These are phyloP conservation scores for Phytophthora pinifolia DNA, from an alignment of 352 stramenopile species.

Conservation along the genomic window DNA sequence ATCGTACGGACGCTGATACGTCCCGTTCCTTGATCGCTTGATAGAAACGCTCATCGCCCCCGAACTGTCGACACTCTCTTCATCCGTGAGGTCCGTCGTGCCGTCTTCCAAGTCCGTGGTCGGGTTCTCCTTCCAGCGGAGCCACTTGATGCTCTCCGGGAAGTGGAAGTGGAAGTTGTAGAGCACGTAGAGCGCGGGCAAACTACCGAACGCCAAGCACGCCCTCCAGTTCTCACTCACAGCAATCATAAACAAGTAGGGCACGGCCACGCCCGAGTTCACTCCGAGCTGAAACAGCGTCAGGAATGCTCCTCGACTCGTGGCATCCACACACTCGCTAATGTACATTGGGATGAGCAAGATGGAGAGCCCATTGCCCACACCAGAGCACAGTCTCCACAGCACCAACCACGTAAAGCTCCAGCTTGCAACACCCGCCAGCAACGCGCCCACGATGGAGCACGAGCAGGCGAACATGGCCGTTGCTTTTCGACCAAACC, in stretches of 20 bases:
- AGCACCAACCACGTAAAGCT: conserved; percentile 65
- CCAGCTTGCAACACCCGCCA: conserved; percentile 51
- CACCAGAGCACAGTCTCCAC: conserved; percentile 70
- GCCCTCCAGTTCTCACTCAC: conserved; percentile 77
- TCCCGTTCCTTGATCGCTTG: conserved; percentile 24
- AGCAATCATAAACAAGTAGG: conserved; percentile 81
- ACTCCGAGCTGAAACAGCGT: conserved; percentile 84
- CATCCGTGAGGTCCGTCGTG: conserved; percentile 29
- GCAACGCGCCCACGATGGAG: conserved; percentile 66
- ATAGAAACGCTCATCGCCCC: conserved; percentile 1
- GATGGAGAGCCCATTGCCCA: conserved; percentile 85
- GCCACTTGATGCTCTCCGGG: conserved; percentile 78
- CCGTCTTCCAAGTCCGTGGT: conserved; percentile 48
- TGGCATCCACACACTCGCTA: conserved; percentile 73
- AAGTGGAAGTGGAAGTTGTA: conserved; percentile 78
- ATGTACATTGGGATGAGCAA: conserved; percentile 90
- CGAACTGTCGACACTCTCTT: conserved; percentile 32
- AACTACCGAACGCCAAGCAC: conserved; percentile 67
- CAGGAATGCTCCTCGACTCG: conserved; percentile 64
- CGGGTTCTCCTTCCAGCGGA: conserved; percentile 65
- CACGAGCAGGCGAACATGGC: conserved; percentile 73
- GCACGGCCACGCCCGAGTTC: conserved; percentile 70
- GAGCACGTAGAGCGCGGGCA: conserved; percentile 75
- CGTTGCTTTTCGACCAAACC: conserved; percentile 67
- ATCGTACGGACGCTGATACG: conserved; percentile 17